A percentile compares a stretch with the other conserved stretches of the same genome.
phyloP scores from a whole-genome alignment of 2,329 filamentous ascomycete genomes.

The Magnaporthales sp. region DNA sequence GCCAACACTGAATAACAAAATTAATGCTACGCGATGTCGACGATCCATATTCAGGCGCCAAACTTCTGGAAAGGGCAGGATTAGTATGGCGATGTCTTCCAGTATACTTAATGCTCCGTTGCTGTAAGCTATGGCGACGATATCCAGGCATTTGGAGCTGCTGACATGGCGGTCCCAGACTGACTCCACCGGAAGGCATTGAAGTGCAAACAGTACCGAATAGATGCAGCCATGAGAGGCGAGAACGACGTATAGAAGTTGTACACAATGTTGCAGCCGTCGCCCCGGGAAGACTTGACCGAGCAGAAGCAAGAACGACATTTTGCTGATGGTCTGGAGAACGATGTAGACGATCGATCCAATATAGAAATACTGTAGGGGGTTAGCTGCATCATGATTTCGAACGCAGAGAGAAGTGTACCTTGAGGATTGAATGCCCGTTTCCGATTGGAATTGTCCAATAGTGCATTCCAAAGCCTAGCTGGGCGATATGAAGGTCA shows the following conservation, averaged over 20 bases:
- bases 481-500: too few species aligned
- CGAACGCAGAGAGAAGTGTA: neutral
- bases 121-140: neutral
- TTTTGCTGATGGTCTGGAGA: neutral
- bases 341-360: neutral
- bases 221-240: neutral
- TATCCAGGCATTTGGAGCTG: neutral
- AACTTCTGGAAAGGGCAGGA: neutral
- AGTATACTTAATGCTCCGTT: neutral
- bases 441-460: neutral
- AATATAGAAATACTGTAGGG: neutral
- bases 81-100: neutral
- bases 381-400: neutral
- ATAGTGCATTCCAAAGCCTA: neutral
- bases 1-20: neutral
- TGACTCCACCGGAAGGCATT: neutral
- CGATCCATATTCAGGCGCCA: neutral
- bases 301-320: neutral
- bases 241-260: neutral
- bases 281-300: neutral
- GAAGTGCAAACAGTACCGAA: neutral
- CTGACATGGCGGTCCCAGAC: neutral
- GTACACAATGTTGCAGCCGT: neutral
- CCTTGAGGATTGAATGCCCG: neutral
- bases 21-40: neutral